These are phyloP conservation scores for Kodamaea kakaduensis DNA, from an alignment of 805 yeast genomes.

Conservation along the genomic window DNA sequence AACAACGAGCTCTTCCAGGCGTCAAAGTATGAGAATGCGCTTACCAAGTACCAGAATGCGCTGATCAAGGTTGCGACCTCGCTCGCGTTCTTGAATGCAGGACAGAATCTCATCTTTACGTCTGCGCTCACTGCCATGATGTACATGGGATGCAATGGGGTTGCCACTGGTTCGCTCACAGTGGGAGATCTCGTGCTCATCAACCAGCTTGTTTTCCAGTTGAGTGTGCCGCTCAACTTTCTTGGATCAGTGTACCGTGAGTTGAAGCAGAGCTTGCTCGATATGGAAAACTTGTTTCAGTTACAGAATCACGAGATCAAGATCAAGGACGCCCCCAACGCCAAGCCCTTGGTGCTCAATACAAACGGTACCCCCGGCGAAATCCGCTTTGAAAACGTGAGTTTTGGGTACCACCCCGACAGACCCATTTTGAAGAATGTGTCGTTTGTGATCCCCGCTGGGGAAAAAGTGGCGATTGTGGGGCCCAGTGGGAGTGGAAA, in stretches of 20 bases:
- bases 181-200: constrained; percentile 95
- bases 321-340: constrained; percentile 59
- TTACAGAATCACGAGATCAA: constrained; percentile 70
- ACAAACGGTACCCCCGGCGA: constrained; percentile 55
- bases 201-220: constrained; percentile 92
- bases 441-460: constrained; percentile 83
- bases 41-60: constrained; percentile 68
- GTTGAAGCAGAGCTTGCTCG: constrained; percentile 84
- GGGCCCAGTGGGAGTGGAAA: constrained; percentile 98
- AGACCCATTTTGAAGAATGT: constrained; percentile 82
- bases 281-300: constrained; percentile 92
- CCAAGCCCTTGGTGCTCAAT: constrained; percentile 54
- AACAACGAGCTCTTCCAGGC: constrained; percentile 85
- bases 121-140: constrained; percentile 92
- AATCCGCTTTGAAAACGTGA: constrained; percentile 82
- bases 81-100: constrained; percentile 70
- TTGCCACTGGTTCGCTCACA: constrained; percentile 73
- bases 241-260: constrained; percentile 95
- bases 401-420: constrained; percentile 88
- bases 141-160: constrained; percentile 97
- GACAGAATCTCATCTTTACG: constrained; percentile 78
- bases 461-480: constrained; percentile 86
- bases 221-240: constrained; percentile 91
- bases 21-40: constrained; percentile 69
- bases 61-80: constrained; percentile 82